phyloP scores from a whole-genome alignment of 2,329 filamentous ascomycete species.

The Aspergillus felis region DNA sequence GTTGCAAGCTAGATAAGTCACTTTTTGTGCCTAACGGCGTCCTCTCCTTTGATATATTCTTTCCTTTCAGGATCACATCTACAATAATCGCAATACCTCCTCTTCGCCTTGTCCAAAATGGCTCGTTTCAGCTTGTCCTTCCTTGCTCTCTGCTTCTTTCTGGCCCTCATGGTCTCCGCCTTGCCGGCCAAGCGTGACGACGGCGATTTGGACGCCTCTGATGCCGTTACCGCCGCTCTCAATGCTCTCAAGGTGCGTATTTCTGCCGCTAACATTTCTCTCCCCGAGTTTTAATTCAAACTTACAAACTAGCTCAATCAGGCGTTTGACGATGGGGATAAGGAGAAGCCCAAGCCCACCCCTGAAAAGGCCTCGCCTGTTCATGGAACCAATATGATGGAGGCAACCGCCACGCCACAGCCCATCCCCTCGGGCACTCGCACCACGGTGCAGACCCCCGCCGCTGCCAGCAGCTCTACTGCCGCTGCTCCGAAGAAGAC shows the following conservation, averaged over 20 bases:
- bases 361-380: not conserved
- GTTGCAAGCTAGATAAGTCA: not conserved
- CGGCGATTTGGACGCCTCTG: not conserved
- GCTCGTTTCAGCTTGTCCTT: conserved; percentile 28
- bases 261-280: not conserved
- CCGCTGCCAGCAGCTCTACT: not conserved
- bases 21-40: conserved; percentile 5
- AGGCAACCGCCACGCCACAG: not conserved
- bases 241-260: not conserved
- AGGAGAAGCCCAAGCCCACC: not conserved
- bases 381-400: not conserved
- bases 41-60: conserved; percentile 11
- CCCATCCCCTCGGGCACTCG: not conserved
- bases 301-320: not conserved
- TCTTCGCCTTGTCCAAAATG: conserved; percentile 20
- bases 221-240: not conserved
- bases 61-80: conserved; percentile 8
- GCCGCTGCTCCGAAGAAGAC: not conserved
- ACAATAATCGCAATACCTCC: conserved; percentile 1
- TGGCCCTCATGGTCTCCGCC: conserved; percentile 28
- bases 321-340: not conserved
- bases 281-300: not conserved
- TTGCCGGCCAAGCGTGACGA: conserved; percentile 20
- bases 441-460: not conserved
- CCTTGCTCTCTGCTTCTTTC: conserved; percentile 25